Evolutionary conservation across 148 eudicot species (phyloP), one percentile per base, ranked within the genome.

Genomic region (Chenopodium berlandieri): DNA sequence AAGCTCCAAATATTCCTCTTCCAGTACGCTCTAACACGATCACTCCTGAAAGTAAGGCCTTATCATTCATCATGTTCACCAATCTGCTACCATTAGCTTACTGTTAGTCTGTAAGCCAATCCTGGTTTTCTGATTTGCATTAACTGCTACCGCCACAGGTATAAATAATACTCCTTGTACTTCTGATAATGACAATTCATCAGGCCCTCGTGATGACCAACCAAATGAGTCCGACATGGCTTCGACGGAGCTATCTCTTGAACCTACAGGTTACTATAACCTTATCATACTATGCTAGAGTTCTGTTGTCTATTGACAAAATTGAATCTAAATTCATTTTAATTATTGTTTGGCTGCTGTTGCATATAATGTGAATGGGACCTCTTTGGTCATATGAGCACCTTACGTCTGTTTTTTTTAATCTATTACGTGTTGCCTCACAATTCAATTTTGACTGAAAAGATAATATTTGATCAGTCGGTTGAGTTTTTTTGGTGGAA

Each of bases 21-120:
- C 85, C 91, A 63, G 82, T 87, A 77, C 84, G 84, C 69, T 60
- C 87, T 74, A 58, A 83, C 34, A 75, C 71, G 79, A 80, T 84
- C 73, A 84, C 85, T 88, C 89, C 90, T 79, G 91, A 88, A 78
- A 85, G 98, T 94, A 90, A 89, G 92, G 69, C 80, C 68, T 77
- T 66, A 54, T 13, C 71, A 16, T 70, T 56, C 75, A 46, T 22
- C 71, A 23, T 71, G 12, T 70, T 56, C 75, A 46, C 22, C 71
- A 23, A 69, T 67, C 76, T 79, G 25, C 25, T 37, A 76, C 66
- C 58, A 64, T 70, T 47, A 48, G 75, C 20, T 84, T 67, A 73
- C 64, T 63, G 10, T 9, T 77, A 23, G 62, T 67, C 64, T 63
- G 10, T 9, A 72, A 23, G 62, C 67, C 25, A 63, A 16, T 52